phyloP scores from a whole-genome alignment of 371 early-diverging fungal species.

The Fennellomyces sp. region DNA sequence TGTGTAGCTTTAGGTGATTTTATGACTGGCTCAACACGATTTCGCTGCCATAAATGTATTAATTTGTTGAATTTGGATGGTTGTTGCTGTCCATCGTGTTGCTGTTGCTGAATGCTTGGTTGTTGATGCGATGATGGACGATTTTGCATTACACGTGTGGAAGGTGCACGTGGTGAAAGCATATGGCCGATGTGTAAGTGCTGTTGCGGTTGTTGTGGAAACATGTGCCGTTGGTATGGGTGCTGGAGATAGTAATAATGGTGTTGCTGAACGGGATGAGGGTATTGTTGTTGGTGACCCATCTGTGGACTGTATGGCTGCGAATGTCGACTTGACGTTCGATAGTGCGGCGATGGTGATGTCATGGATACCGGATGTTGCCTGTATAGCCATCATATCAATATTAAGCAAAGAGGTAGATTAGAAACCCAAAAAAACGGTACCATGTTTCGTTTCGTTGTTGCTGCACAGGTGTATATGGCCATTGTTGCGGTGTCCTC shows the following conservation, averaged over 20 bases:
- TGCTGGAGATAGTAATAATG: constrained; percentile 12
- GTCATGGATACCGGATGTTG: not conserved
- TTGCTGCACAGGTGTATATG: constrained; percentile 4
- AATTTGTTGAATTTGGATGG: constrained; percentile 16
- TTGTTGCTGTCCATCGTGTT: not conserved
- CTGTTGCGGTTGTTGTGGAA: constrained; percentile 10
- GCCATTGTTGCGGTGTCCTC: constrained; percentile 4
- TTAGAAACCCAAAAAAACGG: not conserved
- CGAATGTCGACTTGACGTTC: not conserved
- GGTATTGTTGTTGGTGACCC: not conserved
- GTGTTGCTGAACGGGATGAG: not conserved
- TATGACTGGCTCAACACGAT: constrained; percentile 9
- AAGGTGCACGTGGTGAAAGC: constrained; percentile 20
- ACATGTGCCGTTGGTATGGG: constrained; percentile 6
- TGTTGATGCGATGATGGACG: not conserved
- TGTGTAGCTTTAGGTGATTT: constrained; percentile 14
- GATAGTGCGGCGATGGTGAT: constrained; percentile 4
- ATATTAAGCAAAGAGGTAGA: not conserved
- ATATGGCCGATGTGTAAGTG: constrained; percentile 13
- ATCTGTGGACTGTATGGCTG: not conserved
- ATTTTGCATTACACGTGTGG: not conserved
- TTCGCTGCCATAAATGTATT: constrained; percentile 22
- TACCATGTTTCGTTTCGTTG: constrained; percentile 10
- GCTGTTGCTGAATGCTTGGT: not conserved
- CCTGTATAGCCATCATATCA: not conserved